A percentile compares a stretch with the other conserved stretches of the same genome.
phyloP scores from a whole-genome alignment of 352 stramenopile species.

The Globisporangium abappressorium region DNA sequence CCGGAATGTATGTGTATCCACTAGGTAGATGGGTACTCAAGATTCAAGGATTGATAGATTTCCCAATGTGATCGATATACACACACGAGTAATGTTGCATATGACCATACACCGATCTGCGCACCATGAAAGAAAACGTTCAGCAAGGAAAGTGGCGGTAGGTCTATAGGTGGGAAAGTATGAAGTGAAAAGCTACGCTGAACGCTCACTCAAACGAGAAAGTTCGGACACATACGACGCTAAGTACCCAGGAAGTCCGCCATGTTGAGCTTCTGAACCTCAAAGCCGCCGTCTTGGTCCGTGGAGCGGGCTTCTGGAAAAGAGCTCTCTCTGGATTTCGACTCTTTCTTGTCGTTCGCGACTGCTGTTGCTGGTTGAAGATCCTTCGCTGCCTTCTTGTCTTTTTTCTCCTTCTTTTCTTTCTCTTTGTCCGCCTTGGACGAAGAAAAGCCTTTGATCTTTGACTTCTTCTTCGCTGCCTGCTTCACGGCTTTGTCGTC shows the following conservation, averaged over 20 bases:
- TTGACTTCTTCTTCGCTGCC: constrained; percentile 36
- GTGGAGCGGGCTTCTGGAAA: constrained; percentile 32
- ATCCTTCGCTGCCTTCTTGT: constrained; percentile 25
- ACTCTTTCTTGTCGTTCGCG: constrained; percentile 35
- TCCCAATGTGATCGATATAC: too few species aligned
- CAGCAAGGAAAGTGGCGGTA: background rate
- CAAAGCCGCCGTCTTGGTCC: constrained; percentile 48
- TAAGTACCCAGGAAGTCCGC: constrained; percentile 52
- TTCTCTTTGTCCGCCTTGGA: constrained; percentile 40
- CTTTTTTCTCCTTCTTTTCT: constrained; percentile 29
- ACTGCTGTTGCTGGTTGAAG: constrained; percentile 7
- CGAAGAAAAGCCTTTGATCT: constrained; percentile 26
- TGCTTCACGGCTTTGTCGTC: constrained; percentile 27
- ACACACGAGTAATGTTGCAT: background rate
- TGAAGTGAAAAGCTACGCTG: background rate
- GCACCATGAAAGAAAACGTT: background rate
- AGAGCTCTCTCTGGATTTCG: constrained; percentile 32
- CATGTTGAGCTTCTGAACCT: constrained; percentile 79
- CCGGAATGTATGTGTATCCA: background rate
- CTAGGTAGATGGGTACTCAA: background rate
- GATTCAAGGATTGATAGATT: too few species aligned
- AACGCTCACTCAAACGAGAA: background rate
- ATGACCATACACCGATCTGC: background rate
- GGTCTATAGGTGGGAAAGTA: background rate
- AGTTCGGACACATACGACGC: background rate